A percentile compares a stretch with the other conserved stretches of the same genome.
These are phyloP conservation scores for Spathaspora arborariae DNA, from an alignment of 805 yeast species.

Conservation along the genomic window DNA sequence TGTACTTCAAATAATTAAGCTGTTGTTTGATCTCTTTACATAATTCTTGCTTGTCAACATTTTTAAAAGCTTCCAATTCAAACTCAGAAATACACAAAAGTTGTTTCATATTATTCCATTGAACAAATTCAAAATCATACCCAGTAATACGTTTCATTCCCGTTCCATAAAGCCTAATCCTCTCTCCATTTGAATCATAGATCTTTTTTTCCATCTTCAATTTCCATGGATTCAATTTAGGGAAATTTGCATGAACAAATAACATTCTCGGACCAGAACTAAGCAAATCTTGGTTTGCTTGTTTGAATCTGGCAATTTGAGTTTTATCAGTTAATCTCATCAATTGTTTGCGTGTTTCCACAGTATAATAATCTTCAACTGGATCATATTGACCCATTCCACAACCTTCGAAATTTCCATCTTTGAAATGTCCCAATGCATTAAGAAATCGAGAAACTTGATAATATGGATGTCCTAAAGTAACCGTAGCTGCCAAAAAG, in stretches of 20 bases:
- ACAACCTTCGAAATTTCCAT: slow-evolving; percentile 52
- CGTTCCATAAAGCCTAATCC: slow-evolving; percentile 58
- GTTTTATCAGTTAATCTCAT: slow-evolving; percentile 4
- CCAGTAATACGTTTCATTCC: slow-evolving; percentile 50
- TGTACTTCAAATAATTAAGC: slow-evolving; percentile 33
- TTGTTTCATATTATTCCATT: slow-evolving; percentile 55
- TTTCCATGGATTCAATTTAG: slow-evolving; percentile 61
- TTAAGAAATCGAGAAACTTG: slow-evolving; percentile 51
- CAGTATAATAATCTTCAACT: slow-evolving; percentile 45
- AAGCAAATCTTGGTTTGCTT: slow-evolving; percentile 7
- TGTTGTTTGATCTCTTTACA: slow-evolving; percentile 52
- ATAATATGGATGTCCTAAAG: slow-evolving; percentile 44
- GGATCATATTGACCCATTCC: slow-evolving; percentile 80
- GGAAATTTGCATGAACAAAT: slow-evolving; percentile 65
- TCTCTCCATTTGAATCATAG: slow-evolving; percentile 37
- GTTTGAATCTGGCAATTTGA: slow-evolving; percentile 4
- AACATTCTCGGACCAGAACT: slow-evolving; percentile 28
- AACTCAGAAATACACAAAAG: slow-evolving; percentile 50
- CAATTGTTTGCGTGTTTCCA: slow-evolving; percentile 11
- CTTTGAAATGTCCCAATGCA: slow-evolving; percentile 46
- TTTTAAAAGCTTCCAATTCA: slow-evolving; percentile 41
- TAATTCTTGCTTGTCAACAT: slow-evolving; percentile 37
- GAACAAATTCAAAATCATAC: slow-evolving; percentile 55
- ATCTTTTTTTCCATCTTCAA: slow-evolving; percentile 42
- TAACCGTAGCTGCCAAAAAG: slow-evolving; percentile 64